A percentile compares a stretch with the other conserved stretches of the same genome.
Conservation (phyloP, 352 stramenopile species). For the Phytophthora kernoviae region DNA sequence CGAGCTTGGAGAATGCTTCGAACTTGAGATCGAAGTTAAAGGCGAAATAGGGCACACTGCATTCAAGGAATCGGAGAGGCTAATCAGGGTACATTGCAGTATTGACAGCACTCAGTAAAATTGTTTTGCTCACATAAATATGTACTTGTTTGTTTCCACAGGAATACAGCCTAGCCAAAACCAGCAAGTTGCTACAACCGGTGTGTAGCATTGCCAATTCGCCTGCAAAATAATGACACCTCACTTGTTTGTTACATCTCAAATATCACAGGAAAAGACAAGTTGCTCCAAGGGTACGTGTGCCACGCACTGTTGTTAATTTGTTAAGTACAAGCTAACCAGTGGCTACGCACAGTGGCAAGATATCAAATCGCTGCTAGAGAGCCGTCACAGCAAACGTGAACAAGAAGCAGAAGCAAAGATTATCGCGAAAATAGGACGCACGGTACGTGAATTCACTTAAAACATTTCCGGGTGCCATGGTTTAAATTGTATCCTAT, state of each 20-base stretch:
- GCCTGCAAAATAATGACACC: not conserved
- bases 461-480: too few species aligned
- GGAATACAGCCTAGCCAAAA: slow-evolving; percentile 40
- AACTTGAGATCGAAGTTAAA: slow-evolving; percentile 72
- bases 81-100: slow-evolving; percentile 41
- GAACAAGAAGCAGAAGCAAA: slow-evolving; percentile 38
- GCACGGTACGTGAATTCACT: slow-evolving; percentile 29
- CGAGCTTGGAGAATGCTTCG: slow-evolving; percentile 83
- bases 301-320: not conserved
- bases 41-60: slow-evolving; percentile 45
- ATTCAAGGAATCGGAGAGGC: slow-evolving; percentile 50
- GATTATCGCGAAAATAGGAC: slow-evolving; percentile 41
- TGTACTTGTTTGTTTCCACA: slow-evolving; percentile 4
- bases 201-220: slow-evolving; percentile 19
- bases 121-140: not conserved
- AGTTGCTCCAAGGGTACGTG: slow-evolving; percentile 38
- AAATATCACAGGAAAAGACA: slow-evolving; percentile 35
- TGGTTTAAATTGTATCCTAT: not conserved
- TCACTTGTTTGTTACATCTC: not conserved
- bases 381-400: slow-evolving; percentile 24
- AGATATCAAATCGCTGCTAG: slow-evolving; percentile 41
- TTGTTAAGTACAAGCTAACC: not conserved
- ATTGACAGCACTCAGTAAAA: not conserved
- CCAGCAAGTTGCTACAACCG: slow-evolving; percentile 30
- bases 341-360: slow-evolving; percentile 41